These are phyloP conservation scores for Aspergillus eucalypticola DNA, from an alignment of 2,329 filamentous ascomycete species.

Conservation along the genomic window DNA sequence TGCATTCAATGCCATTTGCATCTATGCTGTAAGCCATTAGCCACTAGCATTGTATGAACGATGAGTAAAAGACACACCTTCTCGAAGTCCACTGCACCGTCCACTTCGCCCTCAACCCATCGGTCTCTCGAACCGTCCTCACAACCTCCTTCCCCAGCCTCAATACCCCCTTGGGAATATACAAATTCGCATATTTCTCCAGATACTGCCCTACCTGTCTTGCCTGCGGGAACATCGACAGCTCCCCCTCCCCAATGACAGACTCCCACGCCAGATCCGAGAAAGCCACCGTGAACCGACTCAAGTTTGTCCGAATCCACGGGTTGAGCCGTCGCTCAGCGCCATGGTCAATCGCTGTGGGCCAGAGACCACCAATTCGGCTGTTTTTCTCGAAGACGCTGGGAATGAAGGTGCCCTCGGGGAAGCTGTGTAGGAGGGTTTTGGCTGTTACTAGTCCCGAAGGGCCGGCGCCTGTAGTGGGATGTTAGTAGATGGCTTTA, in stretches of 20 bases:
- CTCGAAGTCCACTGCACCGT: slow-evolving; percentile 6
- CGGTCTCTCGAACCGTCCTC: slow-evolving; percentile 24
- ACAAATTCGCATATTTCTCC: slow-evolving; percentile 61
- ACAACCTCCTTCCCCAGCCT: slow-evolving; percentile 51
- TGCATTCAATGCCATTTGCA: neutral
- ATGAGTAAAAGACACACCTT: slow-evolving; percentile 14
- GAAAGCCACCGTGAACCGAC: slow-evolving; percentile 66
- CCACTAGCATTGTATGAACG: too few relatives aligned
- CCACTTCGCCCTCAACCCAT: slow-evolving; percentile 43
- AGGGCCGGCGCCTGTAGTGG: slow-evolving; percentile 63
- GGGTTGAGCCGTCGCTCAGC: slow-evolving; percentile 54
- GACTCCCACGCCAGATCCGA: slow-evolving; percentile 69
- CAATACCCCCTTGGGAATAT: slow-evolving; percentile 52
- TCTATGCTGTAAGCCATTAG: neutral
- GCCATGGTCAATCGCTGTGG: neutral
- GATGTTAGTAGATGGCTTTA: neutral
- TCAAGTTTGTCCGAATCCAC: slow-evolving; percentile 64
- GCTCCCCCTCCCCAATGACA: slow-evolving; percentile 40
- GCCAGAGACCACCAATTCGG: slow-evolving; percentile 76
- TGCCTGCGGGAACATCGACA: slow-evolving; percentile 70
- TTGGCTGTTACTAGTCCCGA: slow-evolving; percentile 72
- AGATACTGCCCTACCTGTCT: slow-evolving; percentile 77
- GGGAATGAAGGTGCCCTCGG: slow-evolving; percentile 60
- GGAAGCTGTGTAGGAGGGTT: slow-evolving; percentile 64
- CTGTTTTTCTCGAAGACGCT: slow-evolving; percentile 68